Evolutionary conservation across 2,329 filamentous ascomycete genomes (phyloP).

Genomic region (Amauroascus niger): DNA sequence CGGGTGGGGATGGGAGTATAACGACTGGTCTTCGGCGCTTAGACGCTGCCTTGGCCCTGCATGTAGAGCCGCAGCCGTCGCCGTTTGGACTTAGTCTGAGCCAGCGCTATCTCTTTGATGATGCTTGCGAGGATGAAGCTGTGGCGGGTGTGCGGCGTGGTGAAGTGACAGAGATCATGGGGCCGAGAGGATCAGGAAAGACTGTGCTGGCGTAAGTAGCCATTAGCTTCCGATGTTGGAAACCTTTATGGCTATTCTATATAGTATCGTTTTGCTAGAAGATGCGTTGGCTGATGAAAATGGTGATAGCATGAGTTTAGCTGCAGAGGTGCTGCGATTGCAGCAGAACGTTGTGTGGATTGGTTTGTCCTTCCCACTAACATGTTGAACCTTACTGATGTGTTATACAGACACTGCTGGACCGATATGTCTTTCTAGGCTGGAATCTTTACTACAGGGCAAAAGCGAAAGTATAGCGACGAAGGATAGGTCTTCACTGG

Average conservation of each 20-base stretch:
- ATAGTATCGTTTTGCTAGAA: conserved; percentile 7
- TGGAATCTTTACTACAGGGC: conserved; percentile 39
- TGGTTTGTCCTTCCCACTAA: conserved; percentile 46
- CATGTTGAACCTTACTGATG: conserved; percentile 13
- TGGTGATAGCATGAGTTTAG: conserved; percentile 56
- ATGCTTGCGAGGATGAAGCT: not conserved
- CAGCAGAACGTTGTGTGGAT: conserved; percentile 67
- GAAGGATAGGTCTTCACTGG: not conserved
- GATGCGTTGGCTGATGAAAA: conserved; percentile 16
- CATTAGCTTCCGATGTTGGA: not conserved
- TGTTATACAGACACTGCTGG: conserved; percentile 39
- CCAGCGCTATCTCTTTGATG: not conserved
- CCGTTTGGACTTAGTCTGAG: not conserved
- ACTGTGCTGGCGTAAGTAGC: conserved; percentile 63
- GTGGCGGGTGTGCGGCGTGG: conserved; percentile 59
- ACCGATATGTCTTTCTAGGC: conserved; percentile 40
- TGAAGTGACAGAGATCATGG: conserved; percentile 78
- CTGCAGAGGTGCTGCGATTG: conserved; percentile 52
- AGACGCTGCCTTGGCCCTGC: conserved; percentile 31
- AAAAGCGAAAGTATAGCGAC: not conserved
- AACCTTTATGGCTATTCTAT: not conserved
- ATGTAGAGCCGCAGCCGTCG: not conserved
- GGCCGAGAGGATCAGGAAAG: conserved; percentile 77
- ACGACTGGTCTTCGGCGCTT: conserved; percentile 48
- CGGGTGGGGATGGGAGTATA: conserved; percentile 28